Conservation (phyloP, 1,139 yeast genomes). For the Candida tetrigidarum region DNA sequence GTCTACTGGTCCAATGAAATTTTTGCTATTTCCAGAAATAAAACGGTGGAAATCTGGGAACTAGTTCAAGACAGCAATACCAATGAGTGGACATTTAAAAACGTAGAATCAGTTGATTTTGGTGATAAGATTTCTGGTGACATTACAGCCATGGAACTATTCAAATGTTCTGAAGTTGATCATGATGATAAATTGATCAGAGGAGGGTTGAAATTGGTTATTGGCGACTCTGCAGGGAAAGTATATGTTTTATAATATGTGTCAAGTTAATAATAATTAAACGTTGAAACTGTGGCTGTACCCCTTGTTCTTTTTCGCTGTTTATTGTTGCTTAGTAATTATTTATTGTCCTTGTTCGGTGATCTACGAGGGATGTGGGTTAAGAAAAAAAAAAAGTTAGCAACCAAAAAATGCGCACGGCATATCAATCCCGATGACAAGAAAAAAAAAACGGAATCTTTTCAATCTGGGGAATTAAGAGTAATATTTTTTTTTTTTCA, state of each 20-base stretch:
- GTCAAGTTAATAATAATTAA: neutral
- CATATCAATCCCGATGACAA: neutral
- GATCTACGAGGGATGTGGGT: too few relatives aligned
- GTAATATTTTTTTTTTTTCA: neutral
- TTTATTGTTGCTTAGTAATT: neutral
- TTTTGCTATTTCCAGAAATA: constrained; percentile 30
- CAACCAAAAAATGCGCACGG: neutral
- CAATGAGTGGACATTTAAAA: constrained; percentile 28
- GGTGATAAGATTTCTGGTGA: constrained; percentile 19
- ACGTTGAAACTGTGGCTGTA: neutral
- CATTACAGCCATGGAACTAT: constrained; percentile 32
- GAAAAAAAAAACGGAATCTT: too few relatives aligned
- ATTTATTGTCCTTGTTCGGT: too few relatives aligned
- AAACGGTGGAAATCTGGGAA: constrained; percentile 30
- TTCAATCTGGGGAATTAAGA: too few relatives aligned
- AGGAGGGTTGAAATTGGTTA: constrained; percentile 34
- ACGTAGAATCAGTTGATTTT: constrained; percentile 24
- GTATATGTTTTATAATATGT: constrained; percentile 28
- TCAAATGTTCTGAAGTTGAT: constrained; percentile 38
- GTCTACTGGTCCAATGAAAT: constrained; percentile 45
- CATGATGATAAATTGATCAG: constrained; percentile 39
- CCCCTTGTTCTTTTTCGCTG: neutral
- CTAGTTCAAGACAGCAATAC: constrained; percentile 19
- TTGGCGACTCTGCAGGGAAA: constrained; percentile 46
- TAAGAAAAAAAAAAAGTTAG: too few relatives aligned